Base-by-base conservation (phyloP, 176 grass and related monocot species). In the Triticum urartu region DNA sequence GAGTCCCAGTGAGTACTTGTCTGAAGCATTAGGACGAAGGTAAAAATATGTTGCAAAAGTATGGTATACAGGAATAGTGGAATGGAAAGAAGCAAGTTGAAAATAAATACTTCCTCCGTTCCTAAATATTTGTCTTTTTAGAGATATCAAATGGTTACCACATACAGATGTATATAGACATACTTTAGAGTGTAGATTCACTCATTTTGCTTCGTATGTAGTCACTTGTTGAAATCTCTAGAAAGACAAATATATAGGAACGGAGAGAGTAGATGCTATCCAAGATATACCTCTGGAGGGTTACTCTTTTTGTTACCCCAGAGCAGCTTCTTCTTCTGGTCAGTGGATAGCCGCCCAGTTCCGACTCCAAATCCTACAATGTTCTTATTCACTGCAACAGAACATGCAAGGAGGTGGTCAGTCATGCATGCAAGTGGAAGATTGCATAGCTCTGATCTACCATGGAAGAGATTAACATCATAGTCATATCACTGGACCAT, bases 311-410 rank as follows among this genome's bases (percentile, higher is more conserved):
- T 98, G 79, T 89, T 98, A 35, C 96, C 93, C 97, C 97, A 98
- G 60, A 98, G 97, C 77, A 98, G 84, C 40, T 92, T 98, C 79
- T 95, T 98, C 95, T 98, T 98, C 80, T 98, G 93, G 52, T 95
- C 93, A 30, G 91, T 86, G 21, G 93, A 92, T 72, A 99, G 68
- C 26, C 66, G 87, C 50, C 94, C 94, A 72, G 68, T 17, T 61
- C 89, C 91, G 80, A 83, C 79, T 81, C 89, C 93, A 85, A 87
- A 69, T 75, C 94, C 90, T 83, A 75, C 78, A 78, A 96, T 91
- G 80, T 94, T 95, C 81, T 48, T 95, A 92, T 98, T 98, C 70
- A 98, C 95, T 97, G 87, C 78, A 74, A 81, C 47, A 56, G 11
- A 74, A 5, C 11, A 79, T 13, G 11, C 1, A 76, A 76, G 59